Evolutionary conservation across 225 moss, liverwort and hornwort species (phyloP), one percentile per base, ranked within the genome.

Genomic region (Polytrichum formosum): DNA sequence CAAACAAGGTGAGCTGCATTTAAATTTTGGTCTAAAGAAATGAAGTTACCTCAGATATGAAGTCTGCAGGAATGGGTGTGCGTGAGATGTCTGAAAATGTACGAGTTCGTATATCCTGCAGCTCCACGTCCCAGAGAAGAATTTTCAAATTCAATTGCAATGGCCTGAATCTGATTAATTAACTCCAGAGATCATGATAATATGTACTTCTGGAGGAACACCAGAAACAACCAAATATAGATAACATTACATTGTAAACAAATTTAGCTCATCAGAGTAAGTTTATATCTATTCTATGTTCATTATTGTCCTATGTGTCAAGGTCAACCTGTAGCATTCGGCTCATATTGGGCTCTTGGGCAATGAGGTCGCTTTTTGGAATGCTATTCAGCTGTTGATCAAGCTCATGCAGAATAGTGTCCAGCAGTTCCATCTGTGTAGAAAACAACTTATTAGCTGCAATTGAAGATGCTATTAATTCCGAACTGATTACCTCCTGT

Each of bases 311-410:
- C 4, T 46, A 46, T 46, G 46, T 46, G 46, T 46, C 46, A 67
- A 23, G 66, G 26, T 53, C 56, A 64, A 88, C 89, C 86, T 89
- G 89, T 54, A 89, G 54, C 89, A 89, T 89, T 55, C 89, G 83
- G 72, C 89, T 89, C 86, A 89, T 89, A 28, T 83, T 86, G 0
- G 89, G 89, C 67, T 89, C 89, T 81, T 89, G 89, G 6, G 89
- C 86, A 56, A 89, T 89, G 9, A 89, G 89, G 61, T 89, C 89
- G 54, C 89, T 86, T 69, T 86, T 89, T 0, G 89, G 89, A 79
- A 85, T 89, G 21, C 83, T 89, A 54, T 83, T 86, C 56, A 89
- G 77, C 71, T 89, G 89, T 55, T 79, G 89, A 71, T 86, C 79
- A 61, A 89, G 68, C 70, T 89, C 89, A 27, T 85, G 83, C 75